Base-by-base conservation (phyloP, 441 rosid genomes). In the Adansonia gregorii region DNA sequence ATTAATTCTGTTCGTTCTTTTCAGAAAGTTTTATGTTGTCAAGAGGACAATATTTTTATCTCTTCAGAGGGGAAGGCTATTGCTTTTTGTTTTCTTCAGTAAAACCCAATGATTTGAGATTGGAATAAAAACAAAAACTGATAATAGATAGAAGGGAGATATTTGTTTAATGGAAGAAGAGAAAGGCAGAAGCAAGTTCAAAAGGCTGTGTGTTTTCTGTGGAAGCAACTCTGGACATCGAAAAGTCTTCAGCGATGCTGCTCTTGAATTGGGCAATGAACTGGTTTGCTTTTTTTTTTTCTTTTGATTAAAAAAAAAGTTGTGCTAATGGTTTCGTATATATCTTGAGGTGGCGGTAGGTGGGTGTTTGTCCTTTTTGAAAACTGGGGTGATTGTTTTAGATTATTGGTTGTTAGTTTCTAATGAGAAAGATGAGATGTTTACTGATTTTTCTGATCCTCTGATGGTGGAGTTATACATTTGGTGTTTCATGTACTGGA, bases 211-310 rank as follows among this genome's bases (percentile, higher is more conserved):
- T 85, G 98, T 94, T 19, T 94, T 92, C 83, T 94, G 98, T 79
- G 98, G 98, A 73, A 94, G 97, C 87, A 86, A 91, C 83, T 79
- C 94, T 77, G 98, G 98, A 70, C 67, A 89, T 71, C 89, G 95
- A 82, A 82, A 87, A 82, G 87, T 93, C 55, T 92, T 89, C 87
- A 87, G 94, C 78, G 93, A 89, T 75, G 98, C 98, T 79, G 93
- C 98, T 80, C 81, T 92, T 85, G 90, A 94, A 77, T 85, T 94
- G 84, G 98, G 93, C 79, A 89, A 89, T 86, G 97, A 94, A 88
- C 92, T 94, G 91, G 97, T 92, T 83, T 71, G 93, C 83, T 19
- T 77, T 31, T 11, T 35, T 90, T 81, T 68, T 91, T 39, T 11
- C 19, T 64, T 39, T 59, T 59, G n/a, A n/a, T n/a, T n/a, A 10